Percentiles rank a stretch among this genome's conserved stretches.
phyloP scores from a whole-genome alignment of 306 rosid species.

The Cucurbita ficifolia region DNA sequence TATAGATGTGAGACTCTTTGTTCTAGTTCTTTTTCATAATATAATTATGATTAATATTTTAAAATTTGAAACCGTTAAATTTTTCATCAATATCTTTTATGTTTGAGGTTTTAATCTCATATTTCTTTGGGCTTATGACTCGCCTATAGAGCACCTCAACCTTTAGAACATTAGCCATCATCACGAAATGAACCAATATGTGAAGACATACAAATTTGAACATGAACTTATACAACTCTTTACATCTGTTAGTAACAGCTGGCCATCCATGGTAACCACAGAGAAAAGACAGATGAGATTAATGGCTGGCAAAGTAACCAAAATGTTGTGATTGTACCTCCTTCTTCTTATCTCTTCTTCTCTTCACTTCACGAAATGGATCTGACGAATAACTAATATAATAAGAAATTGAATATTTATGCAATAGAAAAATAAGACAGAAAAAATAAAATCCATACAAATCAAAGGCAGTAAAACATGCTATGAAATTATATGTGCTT shows the following conservation, averaged over 20 bases:
- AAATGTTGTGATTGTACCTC: constrained; percentile 29
- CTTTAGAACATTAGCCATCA: background rate
- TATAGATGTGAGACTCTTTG: background rate
- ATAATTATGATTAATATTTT: background rate
- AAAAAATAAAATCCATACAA: background rate
- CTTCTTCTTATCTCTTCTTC: constrained; percentile 82
- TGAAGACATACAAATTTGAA: background rate
- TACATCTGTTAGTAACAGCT: background rate
- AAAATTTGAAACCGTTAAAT: background rate
- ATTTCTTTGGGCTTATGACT: background rate
- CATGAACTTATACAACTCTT: background rate
- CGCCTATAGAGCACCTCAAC: background rate
- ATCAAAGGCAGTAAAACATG: background rate
- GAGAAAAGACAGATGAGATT: background rate
- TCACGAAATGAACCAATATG: background rate
- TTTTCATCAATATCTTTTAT: background rate
- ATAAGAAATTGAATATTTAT: background rate
- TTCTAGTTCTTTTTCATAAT: background rate
- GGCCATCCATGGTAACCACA: background rate
- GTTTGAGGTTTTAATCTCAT: background rate
- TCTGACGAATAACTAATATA: constrained; percentile 25
- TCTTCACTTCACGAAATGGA: constrained; percentile 90
- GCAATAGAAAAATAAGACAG: background rate
- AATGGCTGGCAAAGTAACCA: background rate
- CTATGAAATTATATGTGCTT: background rate